Base-by-base conservation (phyloP, 306 rosid genomes). In the Canavalia ensiformis region DNA sequence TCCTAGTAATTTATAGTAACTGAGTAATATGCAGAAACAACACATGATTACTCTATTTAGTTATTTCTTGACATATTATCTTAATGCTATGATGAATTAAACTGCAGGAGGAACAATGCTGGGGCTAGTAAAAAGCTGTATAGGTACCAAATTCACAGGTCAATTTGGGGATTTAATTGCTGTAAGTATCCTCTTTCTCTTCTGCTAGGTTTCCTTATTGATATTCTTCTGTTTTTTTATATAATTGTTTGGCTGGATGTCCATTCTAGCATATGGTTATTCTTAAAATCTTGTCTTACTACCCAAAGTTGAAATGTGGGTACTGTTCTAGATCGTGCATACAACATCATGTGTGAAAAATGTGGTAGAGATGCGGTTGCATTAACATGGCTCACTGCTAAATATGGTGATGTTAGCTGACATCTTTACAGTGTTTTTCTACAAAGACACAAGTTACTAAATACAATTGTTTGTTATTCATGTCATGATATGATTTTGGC, bases 131-230 rank as follows among this genome's bases (percentile, higher is more conserved):
- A 96, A 90, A 84, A 93, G 99, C 87, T 93, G 99, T 87, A 92
- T 94, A 5, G 97, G 99, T 47, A 96, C 99, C 79, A 96, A 96
- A 75, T 96, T 96, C 79, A 96, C 99, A 0, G 75, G 97, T 77
- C 99, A 96, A 83, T 96, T 93, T 47, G 99, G 99, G 54, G 97
- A 96, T 87, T 82, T 96, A 64, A 92, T 96, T 86, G 98, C 99
- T 88, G 99, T 96, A 83, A 93, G 99, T 84, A 69, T 85, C 63
- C 81, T 75, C 62, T 34, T 6, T 68, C 64, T 39, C 78, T 49
- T 25, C 28, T 9, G 80, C 66, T 58, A 56, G 39, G 47, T 58
- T 41, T 44, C 6, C 59, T 56, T 66, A 5, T 60, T 46, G 46
- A 13, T 42, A 9, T 18, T 63, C 2, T 42, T 63, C 5, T 12